These are phyloP conservation scores for Kwoniella sp. DNA, from an alignment of 768 basidiomycete genomes.

Conservation along the genomic window DNA sequence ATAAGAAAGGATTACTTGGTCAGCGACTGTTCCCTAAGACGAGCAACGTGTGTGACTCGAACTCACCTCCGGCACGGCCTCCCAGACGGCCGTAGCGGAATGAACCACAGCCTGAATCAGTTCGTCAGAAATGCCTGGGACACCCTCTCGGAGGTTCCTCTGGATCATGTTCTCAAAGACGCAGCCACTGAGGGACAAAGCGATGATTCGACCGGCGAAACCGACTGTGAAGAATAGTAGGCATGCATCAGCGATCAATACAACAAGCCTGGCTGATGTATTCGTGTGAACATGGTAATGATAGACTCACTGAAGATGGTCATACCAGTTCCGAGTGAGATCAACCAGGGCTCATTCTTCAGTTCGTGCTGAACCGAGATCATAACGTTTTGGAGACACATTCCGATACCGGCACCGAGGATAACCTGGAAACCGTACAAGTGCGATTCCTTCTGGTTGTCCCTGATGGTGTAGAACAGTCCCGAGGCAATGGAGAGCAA, in stretches of 20 bases:
- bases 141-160: conserved; percentile 46
- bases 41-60: background rate
- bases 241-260: background rate
- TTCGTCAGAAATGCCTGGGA: conserved; percentile 32
- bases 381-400: conserved; percentile 56
- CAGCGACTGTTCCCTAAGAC: background rate
- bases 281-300: background rate
- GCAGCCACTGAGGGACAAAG: conserved; percentile 54
- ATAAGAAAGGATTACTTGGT: conserved; percentile 8
- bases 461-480: conserved; percentile 56
- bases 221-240: conserved; percentile 26
- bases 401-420: conserved; percentile 58
- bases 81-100: conserved; percentile 50
- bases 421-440: conserved; percentile 58
- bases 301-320: conserved; percentile 53
- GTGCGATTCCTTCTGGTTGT: conserved; percentile 35
- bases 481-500: conserved; percentile 56
- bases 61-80: conserved; percentile 41
- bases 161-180: conserved; percentile 56
- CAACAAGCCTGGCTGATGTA: background rate
- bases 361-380: conserved; percentile 58
- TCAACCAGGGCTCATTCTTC: conserved; percentile 47
- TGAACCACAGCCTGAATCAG: conserved; percentile 41
- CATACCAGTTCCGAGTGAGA: conserved; percentile 56
- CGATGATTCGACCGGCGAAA: conserved; percentile 54